These are phyloP conservation scores for Elaphomyces granulatus DNA, from an alignment of 495 filamentous ascomycete species.

Conservation along the genomic window DNA sequence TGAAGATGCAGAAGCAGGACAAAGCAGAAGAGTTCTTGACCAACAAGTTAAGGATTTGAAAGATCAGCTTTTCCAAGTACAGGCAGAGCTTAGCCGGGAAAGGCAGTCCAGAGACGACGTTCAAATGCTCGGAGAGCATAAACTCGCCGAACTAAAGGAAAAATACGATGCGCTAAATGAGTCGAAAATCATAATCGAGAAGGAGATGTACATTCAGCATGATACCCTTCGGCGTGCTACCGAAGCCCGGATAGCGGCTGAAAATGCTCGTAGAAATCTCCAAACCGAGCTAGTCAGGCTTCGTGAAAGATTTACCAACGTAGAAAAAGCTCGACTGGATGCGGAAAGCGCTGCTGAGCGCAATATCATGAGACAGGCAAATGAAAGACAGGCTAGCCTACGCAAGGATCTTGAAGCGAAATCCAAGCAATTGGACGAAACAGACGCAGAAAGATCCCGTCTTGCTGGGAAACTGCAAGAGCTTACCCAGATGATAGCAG, in stretches of 20 bases:
- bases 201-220: constrained; percentile 96
- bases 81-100: constrained; percentile 80
- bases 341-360: constrained; percentile 72
- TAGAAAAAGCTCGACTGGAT: constrained; percentile 70
- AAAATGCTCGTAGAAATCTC: constrained; percentile 77
- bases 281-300: constrained; percentile 73
- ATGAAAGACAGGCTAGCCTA: constrained; percentile 66
- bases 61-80: constrained; percentile 63
- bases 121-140: constrained; percentile 80
- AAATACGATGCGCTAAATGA: constrained; percentile 84
- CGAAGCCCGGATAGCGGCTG: constrained; percentile 61
- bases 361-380: constrained; percentile 58
- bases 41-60: constrained; percentile 80
- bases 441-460: constrained; percentile 59
- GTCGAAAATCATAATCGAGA: constrained; percentile 93
- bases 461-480: constrained; percentile 65
- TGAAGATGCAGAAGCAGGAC: constrained; percentile 73
- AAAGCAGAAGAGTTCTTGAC: constrained; percentile 76
- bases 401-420: constrained; percentile 65
- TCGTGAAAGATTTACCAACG: constrained; percentile 64
- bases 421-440: constrained; percentile 51
- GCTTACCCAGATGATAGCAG: constrained; percentile 66
- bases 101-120: constrained; percentile 95
- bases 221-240: constrained; percentile 81
- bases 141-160: constrained; percentile 61